Evolutionary conservation across 805 yeast genomes (phyloP).

Genomic region (Saccharomycopsis sp.): DNA sequence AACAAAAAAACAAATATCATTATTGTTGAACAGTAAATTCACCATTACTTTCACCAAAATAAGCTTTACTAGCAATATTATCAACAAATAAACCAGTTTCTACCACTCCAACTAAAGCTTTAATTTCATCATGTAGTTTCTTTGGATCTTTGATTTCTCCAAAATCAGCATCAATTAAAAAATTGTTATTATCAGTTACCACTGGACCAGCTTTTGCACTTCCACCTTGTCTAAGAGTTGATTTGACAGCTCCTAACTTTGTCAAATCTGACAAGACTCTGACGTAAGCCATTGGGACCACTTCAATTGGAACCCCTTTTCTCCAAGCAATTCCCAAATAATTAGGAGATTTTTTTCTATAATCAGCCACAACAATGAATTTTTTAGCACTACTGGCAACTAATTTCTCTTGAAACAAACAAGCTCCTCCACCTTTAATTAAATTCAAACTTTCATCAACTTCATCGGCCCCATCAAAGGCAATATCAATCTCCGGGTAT

Average conservation of each 20-base stretch:
- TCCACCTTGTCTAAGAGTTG: slow-evolving; percentile 73
- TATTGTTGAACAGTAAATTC: slow-evolving; percentile 34
- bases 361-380: slow-evolving; percentile 87
- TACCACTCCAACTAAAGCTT: slow-evolving; percentile 81
- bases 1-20: too few species aligned
- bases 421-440: slow-evolving; percentile 99
- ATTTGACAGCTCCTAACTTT: slow-evolving; percentile 45
- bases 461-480: slow-evolving; percentile 98
- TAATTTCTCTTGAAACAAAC: slow-evolving; percentile 90
- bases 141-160: slow-evolving; percentile 52
- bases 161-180: slow-evolving; percentile 86
- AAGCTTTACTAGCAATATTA: slow-evolving; percentile 64
- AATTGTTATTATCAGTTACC: slow-evolving; percentile 91
- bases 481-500: slow-evolving; percentile 73
- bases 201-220: slow-evolving; percentile 95
- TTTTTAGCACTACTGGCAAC: slow-evolving; percentile 72
- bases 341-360: slow-evolving; percentile 63
- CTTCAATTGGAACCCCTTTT: slow-evolving; percentile 91
- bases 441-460: slow-evolving; percentile 72
- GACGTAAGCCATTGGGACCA: slow-evolving; percentile 80
- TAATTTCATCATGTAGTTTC: slow-evolving; percentile 53
- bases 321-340: slow-evolving; percentile 72
- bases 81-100: slow-evolving; percentile 86
- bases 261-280: slow-evolving; percentile 60
- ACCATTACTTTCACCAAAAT: slow-evolving; percentile 84